Evolutionary conservation across 2,329 filamentous ascomycete species (phyloP).

Genomic region (Exophiala mesophila): DNA sequence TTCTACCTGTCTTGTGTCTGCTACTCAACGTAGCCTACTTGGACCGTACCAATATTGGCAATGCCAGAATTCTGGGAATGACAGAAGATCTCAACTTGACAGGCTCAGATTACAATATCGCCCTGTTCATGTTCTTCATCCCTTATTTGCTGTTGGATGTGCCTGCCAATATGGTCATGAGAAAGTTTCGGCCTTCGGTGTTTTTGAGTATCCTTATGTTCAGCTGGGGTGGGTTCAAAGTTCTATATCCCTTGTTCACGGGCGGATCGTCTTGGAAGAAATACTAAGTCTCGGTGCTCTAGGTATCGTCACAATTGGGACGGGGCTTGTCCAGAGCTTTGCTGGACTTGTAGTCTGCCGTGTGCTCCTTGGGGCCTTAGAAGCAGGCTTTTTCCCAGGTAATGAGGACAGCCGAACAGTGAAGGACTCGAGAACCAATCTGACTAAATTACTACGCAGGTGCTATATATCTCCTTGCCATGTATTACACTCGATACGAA

Average conservation of each 20-base stretch:
- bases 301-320: slow-evolving; percentile 37
- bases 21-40: slow-evolving; percentile 42
- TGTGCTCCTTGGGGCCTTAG: slow-evolving; percentile 28
- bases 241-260: too few relatives aligned
- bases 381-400: slow-evolving; percentile 33
- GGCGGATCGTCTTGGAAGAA: not conserved
- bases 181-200: slow-evolving; percentile 20
- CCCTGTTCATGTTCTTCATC: slow-evolving; percentile 24
- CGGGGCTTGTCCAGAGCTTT: slow-evolving; percentile 29
- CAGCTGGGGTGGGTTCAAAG: slow-evolving; percentile 28
- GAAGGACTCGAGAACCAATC: too few relatives aligned
- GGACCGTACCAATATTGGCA: slow-evolving; percentile 43
- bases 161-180: slow-evolving; percentile 44
- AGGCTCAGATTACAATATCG: slow-evolving; percentile 33
- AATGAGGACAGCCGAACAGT: too few relatives aligned
- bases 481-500: slow-evolving; percentile 32
- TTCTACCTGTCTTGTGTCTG: slow-evolving; percentile 31
- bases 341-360: slow-evolving; percentile 26
- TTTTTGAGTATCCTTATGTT: slow-evolving; percentile 10
- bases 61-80: slow-evolving; percentile 41
- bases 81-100: slow-evolving; percentile 39
- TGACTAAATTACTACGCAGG: too few relatives aligned
- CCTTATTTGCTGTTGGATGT: slow-evolving; percentile 31
- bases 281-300: not conserved
- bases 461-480: slow-evolving; percentile 9